Evolutionary conservation across 176 grass and related monocot genomes (phyloP).

Genomic region (Hordeum marinum): DNA sequence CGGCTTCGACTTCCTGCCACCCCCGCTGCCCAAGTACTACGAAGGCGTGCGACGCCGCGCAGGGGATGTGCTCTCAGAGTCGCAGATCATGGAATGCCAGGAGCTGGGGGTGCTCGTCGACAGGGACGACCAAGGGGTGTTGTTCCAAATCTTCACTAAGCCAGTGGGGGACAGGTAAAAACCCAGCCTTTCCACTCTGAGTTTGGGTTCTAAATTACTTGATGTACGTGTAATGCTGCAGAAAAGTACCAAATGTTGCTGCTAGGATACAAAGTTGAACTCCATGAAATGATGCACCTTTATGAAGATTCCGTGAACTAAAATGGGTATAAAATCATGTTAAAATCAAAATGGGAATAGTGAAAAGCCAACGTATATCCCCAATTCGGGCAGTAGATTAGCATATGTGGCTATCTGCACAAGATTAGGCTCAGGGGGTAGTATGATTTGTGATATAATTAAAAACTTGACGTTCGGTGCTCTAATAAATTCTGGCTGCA

Average conservation of each 20-base stretch:
- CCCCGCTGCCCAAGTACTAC: slow-evolving; percentile 61
- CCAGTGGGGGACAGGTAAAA: slow-evolving; percentile 87
- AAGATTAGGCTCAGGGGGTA: not conserved
- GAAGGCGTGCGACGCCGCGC: slow-evolving; percentile 62
- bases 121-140: slow-evolving; percentile 88
- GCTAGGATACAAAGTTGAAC: not conserved
- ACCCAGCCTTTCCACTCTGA: not conserved
- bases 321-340: not conserved
- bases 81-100: slow-evolving; percentile 77
- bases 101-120: slow-evolving; percentile 84
- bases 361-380: not conserved
- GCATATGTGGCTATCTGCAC: not conserved
- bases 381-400: not conserved
- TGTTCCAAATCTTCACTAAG: slow-evolving; percentile 96
- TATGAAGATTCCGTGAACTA: slow-evolving; percentile 7
- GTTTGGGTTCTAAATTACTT: not conserved
- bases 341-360: not conserved
- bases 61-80: slow-evolving; percentile 73
- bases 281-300: not conserved
- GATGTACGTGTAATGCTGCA: not conserved
- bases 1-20: slow-evolving; percentile 74
- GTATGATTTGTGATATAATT: not conserved
- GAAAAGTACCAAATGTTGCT: not conserved
- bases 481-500: not conserved
- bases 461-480: not conserved